Conservation (phyloP, 768 basidiomycete genomes). For the Suillus clintonianus region DNA sequence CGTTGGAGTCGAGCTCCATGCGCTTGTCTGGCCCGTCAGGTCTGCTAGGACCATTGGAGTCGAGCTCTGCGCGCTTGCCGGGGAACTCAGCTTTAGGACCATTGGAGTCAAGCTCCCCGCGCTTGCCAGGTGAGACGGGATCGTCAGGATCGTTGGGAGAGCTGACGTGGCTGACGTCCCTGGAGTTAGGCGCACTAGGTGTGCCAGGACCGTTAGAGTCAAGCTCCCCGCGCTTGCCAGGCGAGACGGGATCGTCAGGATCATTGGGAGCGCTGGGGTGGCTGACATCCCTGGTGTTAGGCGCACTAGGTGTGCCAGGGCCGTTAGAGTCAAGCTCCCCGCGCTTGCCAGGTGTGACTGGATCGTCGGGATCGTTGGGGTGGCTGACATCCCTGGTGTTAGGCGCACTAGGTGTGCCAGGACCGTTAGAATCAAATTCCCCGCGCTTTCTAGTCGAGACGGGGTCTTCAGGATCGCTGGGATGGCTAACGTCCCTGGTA, state of each 20-base stretch:
- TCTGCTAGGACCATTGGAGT: background rate
- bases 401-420: background rate
- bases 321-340: background rate
- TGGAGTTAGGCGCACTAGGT: too few species aligned
- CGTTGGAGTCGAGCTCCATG: background rate
- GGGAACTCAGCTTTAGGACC: background rate
- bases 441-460: background rate
- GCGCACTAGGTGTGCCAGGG: too few species aligned
- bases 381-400: too few species aligned
- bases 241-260: too few species aligned
- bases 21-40: background rate
- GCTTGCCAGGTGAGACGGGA: too few species aligned
- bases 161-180: too few species aligned
- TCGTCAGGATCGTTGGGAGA: too few species aligned
- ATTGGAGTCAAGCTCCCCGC: background rate
- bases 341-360: background rate
- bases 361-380: background rate
- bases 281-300: too few species aligned
- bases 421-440: background rate
- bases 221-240: too few species aligned
- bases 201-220: too few species aligned
- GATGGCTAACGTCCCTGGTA: too few species aligned
- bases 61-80: background rate
- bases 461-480: background rate
- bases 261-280: too few species aligned